Conservation (phyloP, 2,329 filamentous ascomycete genomes). For the Aschersonia sp. region DNA sequence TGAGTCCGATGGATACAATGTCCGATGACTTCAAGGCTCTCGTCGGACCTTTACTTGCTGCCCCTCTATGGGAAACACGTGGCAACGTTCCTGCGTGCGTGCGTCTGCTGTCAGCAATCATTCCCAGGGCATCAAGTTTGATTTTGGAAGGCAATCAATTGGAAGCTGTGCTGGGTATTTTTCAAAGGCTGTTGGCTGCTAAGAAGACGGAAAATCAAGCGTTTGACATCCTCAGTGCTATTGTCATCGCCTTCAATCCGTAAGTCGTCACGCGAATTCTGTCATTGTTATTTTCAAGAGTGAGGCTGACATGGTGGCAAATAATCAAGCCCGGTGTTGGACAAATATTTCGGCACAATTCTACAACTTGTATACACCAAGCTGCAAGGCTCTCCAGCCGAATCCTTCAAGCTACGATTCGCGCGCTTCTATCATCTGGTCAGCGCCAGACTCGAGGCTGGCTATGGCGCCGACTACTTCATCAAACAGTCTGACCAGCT, state of each 20-base stretch:
- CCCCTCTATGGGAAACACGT: constrained; percentile 77
- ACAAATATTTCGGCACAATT: constrained; percentile 67
- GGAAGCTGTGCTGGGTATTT: constrained; percentile 83
- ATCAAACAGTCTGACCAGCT: constrained; percentile 71
- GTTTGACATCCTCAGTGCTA: constrained; percentile 78
- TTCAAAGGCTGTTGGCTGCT: constrained; percentile 71
- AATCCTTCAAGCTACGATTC: constrained; percentile 75
- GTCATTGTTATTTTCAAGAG: neutral
- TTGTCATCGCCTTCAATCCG: constrained; percentile 59
- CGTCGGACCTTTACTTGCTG: constrained; percentile 62
- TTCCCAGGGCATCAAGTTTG: constrained; percentile 57
- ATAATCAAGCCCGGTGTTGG: constrained; percentile 39
- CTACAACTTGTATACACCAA: constrained; percentile 69
- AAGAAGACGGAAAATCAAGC: constrained; percentile 77
- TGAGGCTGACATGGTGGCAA: too few relatives aligned
- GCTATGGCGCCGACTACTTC: constrained; percentile 87
- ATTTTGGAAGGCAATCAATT: constrained; percentile 71
- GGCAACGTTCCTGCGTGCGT: constrained; percentile 89
- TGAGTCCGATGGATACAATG: constrained; percentile 63
- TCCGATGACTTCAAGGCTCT: constrained; percentile 70
- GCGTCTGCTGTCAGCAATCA: constrained; percentile 69
- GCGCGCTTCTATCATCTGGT: constrained; percentile 91
- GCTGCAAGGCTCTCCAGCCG: constrained; percentile 52
- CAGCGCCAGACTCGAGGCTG: constrained; percentile 60
- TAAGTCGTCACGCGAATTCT: constrained; percentile 26